These are phyloP conservation scores for Ustilago xerochloae DNA, from an alignment of 1,284 basidiomycete species.

Conservation along the genomic window DNA sequence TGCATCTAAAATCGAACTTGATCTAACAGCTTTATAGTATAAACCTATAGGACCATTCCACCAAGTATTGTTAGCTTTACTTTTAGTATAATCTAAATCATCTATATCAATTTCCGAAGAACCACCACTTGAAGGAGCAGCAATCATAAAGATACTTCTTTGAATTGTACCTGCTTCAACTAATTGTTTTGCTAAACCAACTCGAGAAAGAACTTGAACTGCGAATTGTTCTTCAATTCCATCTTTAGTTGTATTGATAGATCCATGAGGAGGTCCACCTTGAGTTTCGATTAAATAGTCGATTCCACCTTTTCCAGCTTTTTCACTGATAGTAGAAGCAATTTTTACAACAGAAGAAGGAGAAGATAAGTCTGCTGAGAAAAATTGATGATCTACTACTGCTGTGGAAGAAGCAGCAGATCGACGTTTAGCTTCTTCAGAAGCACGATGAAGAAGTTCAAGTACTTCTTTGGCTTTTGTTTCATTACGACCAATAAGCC, in stretches of 20 bases:
- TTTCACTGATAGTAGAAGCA: constrained; percentile 45
- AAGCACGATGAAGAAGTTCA: constrained; percentile 50
- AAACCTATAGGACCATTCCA: constrained; percentile 44
- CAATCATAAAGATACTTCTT: constrained; percentile 59
- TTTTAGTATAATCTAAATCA: constrained; percentile 61
- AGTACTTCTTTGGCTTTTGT: constrained; percentile 60
- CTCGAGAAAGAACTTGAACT: constrained; percentile 68
- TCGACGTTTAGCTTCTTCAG: constrained; percentile 40
- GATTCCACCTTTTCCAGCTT: constrained; percentile 58
- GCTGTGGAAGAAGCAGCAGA: neutral
- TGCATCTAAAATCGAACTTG: constrained; percentile 51
- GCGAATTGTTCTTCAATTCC: constrained; percentile 66
- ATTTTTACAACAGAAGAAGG: constrained; percentile 56
- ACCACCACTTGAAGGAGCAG: constrained; percentile 59
- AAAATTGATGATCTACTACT: constrained; percentile 56
- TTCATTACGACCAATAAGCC: constrained; percentile 67
- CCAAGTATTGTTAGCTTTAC: constrained; percentile 34
- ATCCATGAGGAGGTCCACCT: constrained; percentile 54
- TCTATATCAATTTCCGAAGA: constrained; percentile 49
- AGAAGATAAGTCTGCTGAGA: constrained; percentile 67
- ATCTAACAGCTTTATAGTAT: constrained; percentile 27
- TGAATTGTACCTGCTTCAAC: constrained; percentile 64
- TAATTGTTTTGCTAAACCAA: constrained; percentile 66
- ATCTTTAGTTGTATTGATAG: constrained; percentile 12
- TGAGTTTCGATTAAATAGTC: constrained; percentile 68